Evolutionary conservation across 176 grass and related monocot species (phyloP).

Genomic region (Chrysopogon serrulatus): DNA sequence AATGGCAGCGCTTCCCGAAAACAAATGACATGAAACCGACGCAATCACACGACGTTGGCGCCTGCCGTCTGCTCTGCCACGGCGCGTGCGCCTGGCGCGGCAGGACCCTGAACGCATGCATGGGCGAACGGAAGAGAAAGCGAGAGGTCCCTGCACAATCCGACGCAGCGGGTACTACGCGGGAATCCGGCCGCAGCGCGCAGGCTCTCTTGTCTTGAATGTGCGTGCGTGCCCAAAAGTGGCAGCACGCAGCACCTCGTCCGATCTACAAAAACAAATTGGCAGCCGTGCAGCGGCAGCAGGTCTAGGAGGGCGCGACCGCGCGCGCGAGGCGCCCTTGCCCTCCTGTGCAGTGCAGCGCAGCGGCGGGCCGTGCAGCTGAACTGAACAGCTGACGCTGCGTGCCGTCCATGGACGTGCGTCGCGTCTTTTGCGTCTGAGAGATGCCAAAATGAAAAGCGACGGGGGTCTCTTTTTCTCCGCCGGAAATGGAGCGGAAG

Average conservation of each 20-base stretch:
- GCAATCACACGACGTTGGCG: not conserved
- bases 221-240: conserved; percentile 39
- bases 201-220: too few relatives aligned
- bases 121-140: not conserved
- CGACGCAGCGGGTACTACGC: not conserved
- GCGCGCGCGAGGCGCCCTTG: not conserved
- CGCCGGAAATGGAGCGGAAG: not conserved
- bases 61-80: not conserved
- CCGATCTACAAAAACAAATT: conserved; percentile 10
- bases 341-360: not conserved
- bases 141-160: not conserved
- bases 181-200: too few relatives aligned
- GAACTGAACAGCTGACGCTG: conserved; percentile 7
- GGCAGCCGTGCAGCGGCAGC: not conserved
- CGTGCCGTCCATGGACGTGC: not conserved
- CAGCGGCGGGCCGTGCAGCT: not conserved
- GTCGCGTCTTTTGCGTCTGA: conserved; percentile 4
- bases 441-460: conserved; percentile 30
- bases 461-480: not conserved
- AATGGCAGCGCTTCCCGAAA: not conserved
- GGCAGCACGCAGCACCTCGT: conserved; percentile 33
- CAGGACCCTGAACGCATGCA: not conserved
- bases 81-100: not conserved
- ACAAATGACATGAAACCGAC: not conserved
- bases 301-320: too few relatives aligned